Conservation (phyloP, 2,329 filamentous ascomycete species). For the Mycocentrospora acerina region DNA sequence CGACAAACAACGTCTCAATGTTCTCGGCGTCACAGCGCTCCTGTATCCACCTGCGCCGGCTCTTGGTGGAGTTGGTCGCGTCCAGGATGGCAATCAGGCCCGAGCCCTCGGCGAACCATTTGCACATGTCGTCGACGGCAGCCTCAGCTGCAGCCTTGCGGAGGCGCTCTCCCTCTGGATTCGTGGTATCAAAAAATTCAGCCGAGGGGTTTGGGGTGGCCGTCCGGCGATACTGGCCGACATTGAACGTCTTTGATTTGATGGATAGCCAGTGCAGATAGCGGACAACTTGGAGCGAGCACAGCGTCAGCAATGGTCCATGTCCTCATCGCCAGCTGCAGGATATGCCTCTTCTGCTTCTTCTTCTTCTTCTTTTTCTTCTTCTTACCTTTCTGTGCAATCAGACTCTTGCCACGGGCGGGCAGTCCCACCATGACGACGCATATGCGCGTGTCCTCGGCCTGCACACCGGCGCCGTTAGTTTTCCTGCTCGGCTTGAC, state of each 20-base stretch:
- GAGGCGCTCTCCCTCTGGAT: conserved; percentile 85
- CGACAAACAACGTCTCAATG: conserved; percentile 91
- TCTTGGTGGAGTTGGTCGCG: conserved; percentile 94
- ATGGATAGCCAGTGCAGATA: conserved; percentile 98
- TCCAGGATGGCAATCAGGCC: conserved; percentile 93
- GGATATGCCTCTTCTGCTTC: no score
- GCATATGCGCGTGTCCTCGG: conserved; percentile 94
- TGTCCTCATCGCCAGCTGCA: neutral
- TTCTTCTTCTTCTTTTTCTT: no score
- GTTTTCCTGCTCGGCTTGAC: conserved; percentile 48
- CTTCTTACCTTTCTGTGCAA: conserved; percentile 90
- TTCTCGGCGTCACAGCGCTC: conserved; percentile 73
- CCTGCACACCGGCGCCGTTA: conserved; percentile 74
- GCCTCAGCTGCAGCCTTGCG: conserved; percentile 87
- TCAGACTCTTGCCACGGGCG: conserved; percentile 93
- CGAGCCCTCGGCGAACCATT: conserved; percentile 77
- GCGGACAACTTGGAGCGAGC: conserved; percentile 51
- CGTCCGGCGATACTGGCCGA: conserved; percentile 89
- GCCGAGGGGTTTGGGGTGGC: conserved; percentile 88
- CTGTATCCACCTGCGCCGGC: conserved; percentile 85
- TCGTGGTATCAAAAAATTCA: conserved; percentile 92
- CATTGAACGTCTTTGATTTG: conserved; percentile 92
- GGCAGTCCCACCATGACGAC: conserved; percentile 98
- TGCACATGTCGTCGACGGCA: conserved; percentile 88
- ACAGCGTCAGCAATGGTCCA: conserved; percentile 15